These are phyloP conservation scores for Nadsonia starkeyi-henricii DNA, from an alignment of 1,139 yeast species.

Conservation along the genomic window DNA sequence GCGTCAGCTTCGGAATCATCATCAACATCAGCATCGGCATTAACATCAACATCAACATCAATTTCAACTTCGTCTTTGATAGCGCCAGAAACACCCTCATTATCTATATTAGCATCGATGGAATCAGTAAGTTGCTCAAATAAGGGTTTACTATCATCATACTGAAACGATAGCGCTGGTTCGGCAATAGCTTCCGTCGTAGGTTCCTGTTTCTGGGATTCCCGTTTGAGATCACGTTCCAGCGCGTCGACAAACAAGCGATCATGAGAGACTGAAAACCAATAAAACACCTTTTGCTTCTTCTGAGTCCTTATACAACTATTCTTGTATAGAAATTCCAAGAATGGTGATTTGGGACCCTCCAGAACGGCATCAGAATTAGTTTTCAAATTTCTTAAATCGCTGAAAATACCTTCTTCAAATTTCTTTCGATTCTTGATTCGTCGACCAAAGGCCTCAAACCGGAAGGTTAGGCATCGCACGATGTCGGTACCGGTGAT, in stretches of 20 bases:
- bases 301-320: conserved; percentile 87
- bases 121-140: conserved; percentile 21
- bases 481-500: conserved; percentile 95
- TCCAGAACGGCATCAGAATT: conserved; percentile 83
- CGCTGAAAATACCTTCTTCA: conserved; percentile 93
- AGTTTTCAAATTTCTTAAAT: conserved; percentile 72
- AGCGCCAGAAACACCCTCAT: not conserved
- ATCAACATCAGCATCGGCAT: not conserved
- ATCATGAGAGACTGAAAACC: conserved; percentile 96
- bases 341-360: conserved; percentile 73
- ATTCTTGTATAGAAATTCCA: conserved; percentile 73
- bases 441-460: conserved; percentile 80
- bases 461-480: conserved; percentile 76
- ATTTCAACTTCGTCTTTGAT: not conserved
- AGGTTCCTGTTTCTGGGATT: conserved; percentile 26
- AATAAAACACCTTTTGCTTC: conserved; percentile 90
- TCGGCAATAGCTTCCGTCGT: conserved; percentile 29
- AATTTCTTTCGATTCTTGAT: conserved; percentile 81
- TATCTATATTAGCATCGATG: not conserved
- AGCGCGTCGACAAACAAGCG: conserved; percentile 85
- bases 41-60: not conserved
- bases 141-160: conserved; percentile 25
- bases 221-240: conserved; percentile 83
- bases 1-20: not conserved
- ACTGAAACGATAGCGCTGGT: conserved; percentile 29